Base-by-base conservation (phyloP, 108 stramenopile species). In the Schizochytrium sp. region DNA sequence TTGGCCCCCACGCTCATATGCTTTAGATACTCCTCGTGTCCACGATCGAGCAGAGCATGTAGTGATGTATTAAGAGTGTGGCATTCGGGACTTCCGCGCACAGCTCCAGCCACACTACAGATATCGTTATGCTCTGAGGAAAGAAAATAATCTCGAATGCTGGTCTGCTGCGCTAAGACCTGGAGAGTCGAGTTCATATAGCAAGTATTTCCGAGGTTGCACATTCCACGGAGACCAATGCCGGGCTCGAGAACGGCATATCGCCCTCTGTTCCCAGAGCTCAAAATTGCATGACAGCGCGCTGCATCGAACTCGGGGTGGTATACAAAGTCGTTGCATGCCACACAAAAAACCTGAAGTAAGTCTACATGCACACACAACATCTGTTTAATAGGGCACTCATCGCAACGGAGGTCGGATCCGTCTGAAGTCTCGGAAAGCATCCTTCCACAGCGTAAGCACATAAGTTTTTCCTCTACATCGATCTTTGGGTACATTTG, bases 161-260 rank as follows among this genome's bases (percentile, higher is more conserved):
- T 47, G 12, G 53, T 19, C 47, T 53, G 49, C 50, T 83, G 76
- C 56, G 49, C 76, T n/a, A 83, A 53, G 76, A 83, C 76, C n/a
- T 88, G 88, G 46, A 88, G 88, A 10, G 47, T 61, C 12, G 88
- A 61, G 47, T 88, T 88, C 88, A 88, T 88, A 46, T 72, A 88
- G 88, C 88, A 88, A 5, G 88, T 88, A 3, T 88, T 88, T 5
- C 88, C 88, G 2, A 88, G 47, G 61, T 88, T 88, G 64, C 69
- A 72, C 69, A 88, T 46, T 59, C 88, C 88, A 1, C 76, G 76
- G 47, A 83, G 76, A 10, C 76, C 76, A 40, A 83, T 12, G 13
- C 76, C 76, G n/a, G 76, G 76, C 76, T 83, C 76, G 50, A 83
- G 53, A 28, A 55, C 76, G 3, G 4, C 28, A 28, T 55, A 49